A percentile compares a stretch with the other conserved stretches of the same genome.
Evolutionary conservation across 495 filamentous ascomycete genomes (phyloP).

Genomic region (Hyaloscypha hepaticicola): DNA sequence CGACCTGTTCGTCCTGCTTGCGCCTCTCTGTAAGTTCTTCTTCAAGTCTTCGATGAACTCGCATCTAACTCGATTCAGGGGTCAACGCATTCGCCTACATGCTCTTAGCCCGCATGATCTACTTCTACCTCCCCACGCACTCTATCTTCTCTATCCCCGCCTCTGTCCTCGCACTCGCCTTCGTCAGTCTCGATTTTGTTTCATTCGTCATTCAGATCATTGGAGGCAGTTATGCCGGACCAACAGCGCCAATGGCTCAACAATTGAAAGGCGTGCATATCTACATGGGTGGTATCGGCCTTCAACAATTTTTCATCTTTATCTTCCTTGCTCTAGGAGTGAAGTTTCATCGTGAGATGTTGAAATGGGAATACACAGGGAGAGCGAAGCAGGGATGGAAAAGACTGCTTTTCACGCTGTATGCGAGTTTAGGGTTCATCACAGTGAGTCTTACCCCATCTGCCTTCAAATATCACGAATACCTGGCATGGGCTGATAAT

Average conservation of each 20-base stretch:
- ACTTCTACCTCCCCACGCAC: constrained; percentile 50
- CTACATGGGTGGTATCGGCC: constrained; percentile 59
- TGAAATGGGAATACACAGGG: constrained; percentile 4
- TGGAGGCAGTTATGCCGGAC: constrained; percentile 46
- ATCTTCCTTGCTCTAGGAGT: constrained; percentile 48
- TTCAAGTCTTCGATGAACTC: background rate
- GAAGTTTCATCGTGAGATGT: constrained; percentile 46
- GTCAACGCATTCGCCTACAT: constrained; percentile 67
- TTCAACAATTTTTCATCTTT: constrained; percentile 60
- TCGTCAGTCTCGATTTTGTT: constrained; percentile 59
- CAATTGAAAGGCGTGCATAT: constrained; percentile 51
- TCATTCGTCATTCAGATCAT: constrained; percentile 61
- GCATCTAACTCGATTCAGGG: constrained; percentile 16
- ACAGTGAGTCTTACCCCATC: constrained; percentile 39
- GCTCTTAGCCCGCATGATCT: constrained; percentile 60
- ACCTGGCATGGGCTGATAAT: no score
- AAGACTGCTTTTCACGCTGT: constrained; percentile 48
- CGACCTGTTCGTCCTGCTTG: constrained; percentile 41
- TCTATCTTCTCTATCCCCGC: constrained; percentile 49
- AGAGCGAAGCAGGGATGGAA: constrained; percentile 38
- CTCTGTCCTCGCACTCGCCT: constrained; percentile 46
- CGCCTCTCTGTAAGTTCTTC: constrained; percentile 37
- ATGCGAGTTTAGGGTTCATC: constrained; percentile 50
- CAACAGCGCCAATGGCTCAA: constrained; percentile 15
- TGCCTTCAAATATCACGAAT: background rate